These are phyloP conservation scores for Corynascus novoguineensis DNA, from an alignment of 495 filamentous ascomycete genomes.

Conservation along the genomic window DNA sequence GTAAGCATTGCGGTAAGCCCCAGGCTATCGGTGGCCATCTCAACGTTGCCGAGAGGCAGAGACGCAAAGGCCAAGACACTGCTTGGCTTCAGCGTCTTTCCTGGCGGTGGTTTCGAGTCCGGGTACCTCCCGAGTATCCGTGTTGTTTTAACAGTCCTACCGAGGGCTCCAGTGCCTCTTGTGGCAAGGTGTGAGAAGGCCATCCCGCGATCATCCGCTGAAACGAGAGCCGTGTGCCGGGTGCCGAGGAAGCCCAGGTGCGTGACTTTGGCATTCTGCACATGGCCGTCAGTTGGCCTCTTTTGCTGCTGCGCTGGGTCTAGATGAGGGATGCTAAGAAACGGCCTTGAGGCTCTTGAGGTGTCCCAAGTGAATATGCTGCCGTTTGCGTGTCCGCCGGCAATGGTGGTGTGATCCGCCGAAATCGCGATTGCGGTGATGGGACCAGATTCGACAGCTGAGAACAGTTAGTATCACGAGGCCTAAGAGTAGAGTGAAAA, in stretches of 20 bases:
- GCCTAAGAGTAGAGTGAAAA: not conserved
- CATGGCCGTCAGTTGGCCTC: constrained; percentile 71
- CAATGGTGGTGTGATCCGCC: constrained; percentile 87
- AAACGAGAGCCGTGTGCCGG: constrained; percentile 91
- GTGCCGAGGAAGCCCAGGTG: constrained; percentile 95
- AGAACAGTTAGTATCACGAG: constrained; percentile 19
- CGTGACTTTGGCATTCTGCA: constrained; percentile 66
- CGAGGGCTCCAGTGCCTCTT: constrained; percentile 79
- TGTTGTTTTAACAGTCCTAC: constrained; percentile 78
- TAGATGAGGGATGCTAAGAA: constrained; percentile 79
- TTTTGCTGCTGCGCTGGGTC: constrained; percentile 58
- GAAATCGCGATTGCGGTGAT: constrained; percentile 86
- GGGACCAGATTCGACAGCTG: constrained; percentile 84
- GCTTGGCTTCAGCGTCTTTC: constrained; percentile 78
- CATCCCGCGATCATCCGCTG: constrained; percentile 94
- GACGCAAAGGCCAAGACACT: constrained; percentile 90
- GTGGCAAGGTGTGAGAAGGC: constrained; percentile 96
- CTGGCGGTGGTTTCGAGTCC: constrained; percentile 46
- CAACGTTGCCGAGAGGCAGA: constrained; percentile 85
- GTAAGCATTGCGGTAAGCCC: constrained; percentile 94
- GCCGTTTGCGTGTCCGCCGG: constrained; percentile 81
- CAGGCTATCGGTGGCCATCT: constrained; percentile 79
- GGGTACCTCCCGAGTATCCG: constrained; percentile 91
- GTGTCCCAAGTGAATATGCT: constrained; percentile 98
- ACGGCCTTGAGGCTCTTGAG: constrained; percentile 69